Evolutionary conservation across 2,329 filamentous ascomycete genomes (phyloP).

Genomic region (Botrytis hyacinthi): DNA sequence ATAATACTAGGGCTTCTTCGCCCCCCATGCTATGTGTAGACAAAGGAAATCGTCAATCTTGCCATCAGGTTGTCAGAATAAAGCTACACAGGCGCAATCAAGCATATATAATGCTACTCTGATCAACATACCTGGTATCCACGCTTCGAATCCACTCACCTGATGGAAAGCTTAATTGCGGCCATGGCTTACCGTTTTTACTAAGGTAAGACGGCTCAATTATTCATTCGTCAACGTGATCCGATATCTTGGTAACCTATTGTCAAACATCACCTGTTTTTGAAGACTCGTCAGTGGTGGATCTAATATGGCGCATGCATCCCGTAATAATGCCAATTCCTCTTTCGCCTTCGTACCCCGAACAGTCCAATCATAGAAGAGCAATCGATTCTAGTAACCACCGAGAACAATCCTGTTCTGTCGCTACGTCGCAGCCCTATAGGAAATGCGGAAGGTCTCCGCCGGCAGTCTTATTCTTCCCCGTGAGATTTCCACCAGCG

Average conservation of each 20-base stretch:
- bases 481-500: neutral
- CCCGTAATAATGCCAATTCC: neutral
- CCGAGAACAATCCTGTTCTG: neutral
- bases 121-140: neutral
- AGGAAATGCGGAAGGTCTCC: neutral
- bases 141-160: neutral
- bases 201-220: neutral
- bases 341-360: neutral
- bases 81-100: neutral
- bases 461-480: neutral
- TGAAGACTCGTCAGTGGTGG: neutral
- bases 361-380: neutral
- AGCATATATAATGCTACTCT: neutral
- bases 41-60: neutral
- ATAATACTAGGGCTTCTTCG: neutral
- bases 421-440: constrained; percentile 6
- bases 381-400: neutral
- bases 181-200: neutral
- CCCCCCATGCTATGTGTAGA: neutral
- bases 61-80: constrained; percentile 6
- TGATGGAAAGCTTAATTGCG: neutral
- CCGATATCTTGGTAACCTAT: neutral
- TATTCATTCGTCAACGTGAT: neutral
- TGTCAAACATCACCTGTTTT: neutral
- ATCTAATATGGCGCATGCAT: neutral